Percentiles rank a stretch among this genome's conserved stretches.
phyloP scores from a whole-genome alignment of 2,329 filamentous ascomycete genomes.

The Cladosporium sphaerospermum region DNA sequence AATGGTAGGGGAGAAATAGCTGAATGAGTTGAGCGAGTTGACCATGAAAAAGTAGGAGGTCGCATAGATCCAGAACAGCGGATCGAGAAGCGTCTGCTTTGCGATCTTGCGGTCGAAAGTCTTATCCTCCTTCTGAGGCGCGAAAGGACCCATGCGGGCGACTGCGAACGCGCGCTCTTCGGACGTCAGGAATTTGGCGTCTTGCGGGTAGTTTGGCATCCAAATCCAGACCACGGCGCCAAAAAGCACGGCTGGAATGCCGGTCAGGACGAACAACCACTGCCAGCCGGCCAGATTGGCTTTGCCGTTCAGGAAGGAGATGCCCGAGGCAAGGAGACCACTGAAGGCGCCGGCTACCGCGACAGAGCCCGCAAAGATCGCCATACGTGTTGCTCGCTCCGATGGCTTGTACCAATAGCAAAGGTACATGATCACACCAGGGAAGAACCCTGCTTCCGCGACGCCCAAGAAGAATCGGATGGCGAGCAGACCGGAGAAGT shows the following conservation, averaged over 20 bases:
- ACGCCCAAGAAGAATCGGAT: constrained; percentile 17
- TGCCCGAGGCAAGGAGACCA: constrained; percentile 44
- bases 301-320: constrained; percentile 32
- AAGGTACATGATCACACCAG: constrained; percentile 43
- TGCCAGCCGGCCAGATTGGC: constrained; percentile 17
- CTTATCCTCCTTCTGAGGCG: constrained; percentile 14
- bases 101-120: constrained; percentile 29
- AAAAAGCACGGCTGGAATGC: constrained; percentile 29
- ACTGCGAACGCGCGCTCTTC: constrained; percentile 37
- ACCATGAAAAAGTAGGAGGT: constrained; percentile 29
- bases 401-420: constrained; percentile 46
- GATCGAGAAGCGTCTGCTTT: constrained; percentile 39
- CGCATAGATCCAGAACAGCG: constrained; percentile 40
- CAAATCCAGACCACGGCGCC: constrained; percentile 39
- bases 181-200: constrained; percentile 50
- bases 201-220: constrained; percentile 54
- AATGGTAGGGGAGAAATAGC: constrained; percentile 52
- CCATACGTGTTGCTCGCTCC: constrained; percentile 29
- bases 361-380: constrained; percentile 20
- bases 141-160: constrained; percentile 31
- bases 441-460: constrained; percentile 48
- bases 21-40: constrained; percentile 49
- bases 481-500: constrained; percentile 15
- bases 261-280: constrained; percentile 25
- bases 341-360: constrained; percentile 47